Evolutionary conservation across 2,329 filamentous ascomycete genomes (phyloP).

Genomic region (Chaetomium sp.): DNA sequence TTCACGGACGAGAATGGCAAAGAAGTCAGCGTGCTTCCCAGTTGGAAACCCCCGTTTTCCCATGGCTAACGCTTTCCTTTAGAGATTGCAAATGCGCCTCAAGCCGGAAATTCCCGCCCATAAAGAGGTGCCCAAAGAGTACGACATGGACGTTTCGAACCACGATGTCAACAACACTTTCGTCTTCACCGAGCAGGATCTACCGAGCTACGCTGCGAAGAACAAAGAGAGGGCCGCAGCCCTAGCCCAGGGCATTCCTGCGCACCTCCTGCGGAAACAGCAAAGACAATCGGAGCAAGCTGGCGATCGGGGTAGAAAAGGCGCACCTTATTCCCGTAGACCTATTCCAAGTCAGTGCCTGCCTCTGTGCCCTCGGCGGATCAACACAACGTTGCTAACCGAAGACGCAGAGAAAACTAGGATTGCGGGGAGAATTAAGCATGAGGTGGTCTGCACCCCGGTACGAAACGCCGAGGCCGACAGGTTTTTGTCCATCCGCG

Average conservation of each 20-base stretch:
- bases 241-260: constrained; percentile 60
- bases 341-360: constrained; percentile 71
- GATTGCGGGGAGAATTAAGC: constrained; percentile 69
- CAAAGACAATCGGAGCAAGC: constrained; percentile 38
- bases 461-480: constrained; percentile 72
- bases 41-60: constrained; percentile 2
- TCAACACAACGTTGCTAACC: constrained; percentile 24
- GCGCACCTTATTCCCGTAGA: constrained; percentile 63
- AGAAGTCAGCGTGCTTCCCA: constrained; percentile 22
- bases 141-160: constrained; percentile 73
- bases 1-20: constrained; percentile 58
- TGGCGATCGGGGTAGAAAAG: constrained; percentile 44
- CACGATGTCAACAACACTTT: constrained; percentile 77
- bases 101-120: constrained; percentile 66
- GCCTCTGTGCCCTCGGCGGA: neutral
- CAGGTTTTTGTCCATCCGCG: constrained; percentile 59
- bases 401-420: constrained; percentile 69
- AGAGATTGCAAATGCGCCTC: constrained; percentile 67
- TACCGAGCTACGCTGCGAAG: constrained; percentile 71
- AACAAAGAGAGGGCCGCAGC: constrained; percentile 59
- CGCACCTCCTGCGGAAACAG: constrained; percentile 53
- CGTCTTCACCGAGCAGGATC: constrained; percentile 90
- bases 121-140: constrained; percentile 80
- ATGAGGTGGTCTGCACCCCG: constrained; percentile 75
- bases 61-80: constrained; percentile 13